Percentiles rank a stretch among this genome's conserved stretches.
Conservation (phyloP, 2,329 filamentous ascomycete genomes). For the Diaporthe ilicicola region DNA sequence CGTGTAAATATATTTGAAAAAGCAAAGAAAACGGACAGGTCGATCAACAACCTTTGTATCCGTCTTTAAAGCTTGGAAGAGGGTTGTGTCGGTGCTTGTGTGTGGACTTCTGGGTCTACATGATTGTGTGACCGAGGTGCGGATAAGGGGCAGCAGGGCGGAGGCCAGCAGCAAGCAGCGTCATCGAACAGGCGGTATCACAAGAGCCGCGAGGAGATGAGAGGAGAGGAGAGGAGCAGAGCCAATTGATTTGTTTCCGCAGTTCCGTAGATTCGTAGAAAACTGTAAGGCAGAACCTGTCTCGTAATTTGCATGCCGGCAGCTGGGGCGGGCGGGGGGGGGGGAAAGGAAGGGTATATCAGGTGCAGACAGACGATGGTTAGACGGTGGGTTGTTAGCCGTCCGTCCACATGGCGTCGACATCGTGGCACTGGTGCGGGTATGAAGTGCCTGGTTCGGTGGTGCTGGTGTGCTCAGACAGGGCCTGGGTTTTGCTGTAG, state of each 20-base stretch:
- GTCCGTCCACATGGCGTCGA: background rate
- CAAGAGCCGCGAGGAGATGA: background rate
- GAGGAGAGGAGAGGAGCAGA: background rate
- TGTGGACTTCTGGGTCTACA: slow-evolving; percentile 20
- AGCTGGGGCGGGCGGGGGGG: slow-evolving; percentile 4
- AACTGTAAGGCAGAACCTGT: background rate
- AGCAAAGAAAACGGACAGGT: background rate
- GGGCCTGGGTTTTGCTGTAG: background rate
- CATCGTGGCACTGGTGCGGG: background rate
- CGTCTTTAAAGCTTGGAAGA: slow-evolving; percentile 1
- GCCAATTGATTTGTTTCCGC: background rate
- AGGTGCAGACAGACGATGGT: background rate
- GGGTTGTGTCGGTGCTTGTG: slow-evolving; percentile 5
- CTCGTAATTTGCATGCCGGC: background rate
- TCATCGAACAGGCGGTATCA: slow-evolving; percentile 5
- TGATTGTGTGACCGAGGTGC: slow-evolving; percentile 1
- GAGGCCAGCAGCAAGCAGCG: background rate
- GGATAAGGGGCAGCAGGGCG: slow-evolving; percentile 10
- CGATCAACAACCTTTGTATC: slow-evolving; percentile 16
- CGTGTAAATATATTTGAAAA: background rate
- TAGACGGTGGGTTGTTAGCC: slow-evolving; percentile 15
- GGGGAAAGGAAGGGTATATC: slow-evolving; percentile 4
- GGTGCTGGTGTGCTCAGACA: slow-evolving; percentile 1
- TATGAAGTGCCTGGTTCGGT: background rate
- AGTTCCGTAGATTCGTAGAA: background rate